Percentiles rank a stretch among this genome's conserved stretches.
Conservation (phyloP, 2,329 filamentous ascomycete species). For the Xylaria arbuscula region DNA sequence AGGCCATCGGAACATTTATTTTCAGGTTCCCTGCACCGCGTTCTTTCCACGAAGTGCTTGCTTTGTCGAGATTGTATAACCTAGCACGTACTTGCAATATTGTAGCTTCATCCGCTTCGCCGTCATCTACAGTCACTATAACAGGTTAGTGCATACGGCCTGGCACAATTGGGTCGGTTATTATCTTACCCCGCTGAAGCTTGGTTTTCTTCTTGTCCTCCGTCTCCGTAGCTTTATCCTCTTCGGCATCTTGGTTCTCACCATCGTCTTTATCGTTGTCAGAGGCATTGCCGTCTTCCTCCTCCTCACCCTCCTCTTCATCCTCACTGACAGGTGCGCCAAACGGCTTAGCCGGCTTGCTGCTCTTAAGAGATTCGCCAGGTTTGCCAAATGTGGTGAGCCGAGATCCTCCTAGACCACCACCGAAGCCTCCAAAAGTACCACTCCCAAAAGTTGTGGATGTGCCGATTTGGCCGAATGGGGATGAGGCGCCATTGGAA, state of each 20-base stretch:
- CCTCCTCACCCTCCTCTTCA: conserved; percentile 53
- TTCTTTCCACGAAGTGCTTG: conserved; percentile 84
- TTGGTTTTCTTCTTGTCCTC: conserved; percentile 73
- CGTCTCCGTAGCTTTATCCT: conserved; percentile 48
- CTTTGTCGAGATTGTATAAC: conserved; percentile 81
- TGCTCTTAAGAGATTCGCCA: conserved; percentile 62
- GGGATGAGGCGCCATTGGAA: conserved; percentile 46
- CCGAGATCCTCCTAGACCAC: conserved; percentile 56
- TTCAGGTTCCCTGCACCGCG: conserved; percentile 86
- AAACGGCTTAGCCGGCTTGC: conserved; percentile 77
- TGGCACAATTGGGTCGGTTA: conserved; percentile 37
- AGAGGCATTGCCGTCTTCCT: conserved; percentile 54
- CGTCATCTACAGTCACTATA: conserved; percentile 79
- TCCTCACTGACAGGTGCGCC: conserved; percentile 77
- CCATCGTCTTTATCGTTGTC: conserved; percentile 55
- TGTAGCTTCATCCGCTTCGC: conserved; percentile 84
- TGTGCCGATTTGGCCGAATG: conserved; percentile 47
- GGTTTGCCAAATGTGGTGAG: conserved; percentile 78
- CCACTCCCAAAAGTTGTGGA: conserved; percentile 52
- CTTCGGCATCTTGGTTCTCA: conserved; percentile 57
- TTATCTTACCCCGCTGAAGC: conserved; percentile 75
- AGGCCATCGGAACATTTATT: conserved; percentile 76
- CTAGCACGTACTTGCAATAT: conserved; percentile 82
- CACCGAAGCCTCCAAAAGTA: conserved; percentile 61
- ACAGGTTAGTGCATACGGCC: conserved; percentile 36